A percentile compares a stretch with the other conserved stretches of the same genome.
Evolutionary conservation across 345 rosid species (phyloP).

Genomic region (Hibiscus tridactylites): DNA sequence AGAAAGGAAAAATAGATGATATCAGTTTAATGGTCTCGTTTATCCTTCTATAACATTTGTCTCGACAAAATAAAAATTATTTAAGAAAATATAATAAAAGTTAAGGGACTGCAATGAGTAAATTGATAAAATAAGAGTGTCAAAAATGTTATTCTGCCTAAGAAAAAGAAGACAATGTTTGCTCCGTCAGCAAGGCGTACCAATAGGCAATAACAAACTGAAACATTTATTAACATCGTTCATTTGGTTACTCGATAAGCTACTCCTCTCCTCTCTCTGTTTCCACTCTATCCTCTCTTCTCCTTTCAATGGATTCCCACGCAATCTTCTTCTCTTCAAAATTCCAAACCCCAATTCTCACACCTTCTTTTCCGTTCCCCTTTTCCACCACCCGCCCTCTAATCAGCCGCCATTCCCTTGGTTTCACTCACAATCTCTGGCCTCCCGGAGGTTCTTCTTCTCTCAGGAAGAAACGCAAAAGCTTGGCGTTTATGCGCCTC

Average conservation of each 20-base stretch:
- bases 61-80: no score
- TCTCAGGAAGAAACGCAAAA: slow-evolving; percentile 23
- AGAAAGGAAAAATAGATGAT: no score
- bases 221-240: slow-evolving; percentile 3
- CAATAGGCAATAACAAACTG: neutral
- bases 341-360: slow-evolving; percentile 26
- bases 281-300: neutral
- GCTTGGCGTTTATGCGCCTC: slow-evolving; percentile 10
- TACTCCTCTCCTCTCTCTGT: slow-evolving; percentile 10
- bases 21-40: no score
- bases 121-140: no score
- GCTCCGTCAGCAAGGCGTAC: slow-evolving; percentile 22
- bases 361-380: slow-evolving; percentile 26
- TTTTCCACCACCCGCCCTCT: slow-evolving; percentile 26
- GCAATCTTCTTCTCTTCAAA: slow-evolving; percentile 35
- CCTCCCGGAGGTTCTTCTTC: slow-evolving; percentile 32
- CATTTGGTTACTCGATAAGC: slow-evolving; percentile 18
- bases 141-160: no score
- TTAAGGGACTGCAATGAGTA: no score
- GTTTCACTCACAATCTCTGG: slow-evolving; percentile 37
- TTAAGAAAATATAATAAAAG: no score
- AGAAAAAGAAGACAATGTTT: neutral
- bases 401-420: slow-evolving; percentile 44
- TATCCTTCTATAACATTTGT: no score
- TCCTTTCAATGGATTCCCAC: slow-evolving; percentile 41